phyloP scores from a whole-genome alignment of 805 yeast genomes.

The Monosporozyma aquatica region DNA sequence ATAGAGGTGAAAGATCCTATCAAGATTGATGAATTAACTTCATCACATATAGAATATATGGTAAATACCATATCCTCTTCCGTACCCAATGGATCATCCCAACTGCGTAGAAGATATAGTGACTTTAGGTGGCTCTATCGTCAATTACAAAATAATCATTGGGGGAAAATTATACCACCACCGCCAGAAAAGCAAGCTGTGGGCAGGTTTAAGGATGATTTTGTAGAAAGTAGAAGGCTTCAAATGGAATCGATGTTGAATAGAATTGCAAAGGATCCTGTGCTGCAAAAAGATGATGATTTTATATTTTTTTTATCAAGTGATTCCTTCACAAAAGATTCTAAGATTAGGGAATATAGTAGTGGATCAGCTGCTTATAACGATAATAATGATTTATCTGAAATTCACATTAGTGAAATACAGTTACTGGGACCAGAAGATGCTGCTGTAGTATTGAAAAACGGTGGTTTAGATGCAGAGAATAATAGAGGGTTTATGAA shows the following conservation, averaged over 20 bases:
- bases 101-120: constrained; percentile 75
- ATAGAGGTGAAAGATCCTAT: constrained; percentile 83
- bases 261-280: constrained; percentile 51
- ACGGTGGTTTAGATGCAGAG: constrained; percentile 35
- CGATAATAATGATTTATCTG: constrained; percentile 34
- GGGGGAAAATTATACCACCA: constrained; percentile 88
- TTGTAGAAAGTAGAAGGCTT: constrained; percentile 75
- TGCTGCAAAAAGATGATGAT: constrained; percentile 62
- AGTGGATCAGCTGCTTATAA: constrained; percentile 45
- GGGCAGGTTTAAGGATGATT: constrained; percentile 84
- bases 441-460: constrained; percentile 20
- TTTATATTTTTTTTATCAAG: constrained; percentile 70
- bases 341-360: constrained; percentile 58
- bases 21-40: constrained; percentile 83
- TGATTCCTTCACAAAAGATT: constrained; percentile 55
- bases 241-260: constrained; percentile 80
- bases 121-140: constrained; percentile 94
- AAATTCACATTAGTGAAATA: constrained; percentile 28
- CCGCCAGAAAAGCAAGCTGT: constrained; percentile 92
- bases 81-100: constrained; percentile 34
- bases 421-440: constrained; percentile 28
- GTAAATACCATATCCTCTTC: constrained; percentile 50
- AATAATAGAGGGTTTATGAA: constrained; percentile 62
- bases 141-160: constrained; percentile 76
- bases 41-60: constrained; percentile 80